Conservation (phyloP, 192 early-diverging fungal species). For the Phlyctochytrium planicorne region DNA sequence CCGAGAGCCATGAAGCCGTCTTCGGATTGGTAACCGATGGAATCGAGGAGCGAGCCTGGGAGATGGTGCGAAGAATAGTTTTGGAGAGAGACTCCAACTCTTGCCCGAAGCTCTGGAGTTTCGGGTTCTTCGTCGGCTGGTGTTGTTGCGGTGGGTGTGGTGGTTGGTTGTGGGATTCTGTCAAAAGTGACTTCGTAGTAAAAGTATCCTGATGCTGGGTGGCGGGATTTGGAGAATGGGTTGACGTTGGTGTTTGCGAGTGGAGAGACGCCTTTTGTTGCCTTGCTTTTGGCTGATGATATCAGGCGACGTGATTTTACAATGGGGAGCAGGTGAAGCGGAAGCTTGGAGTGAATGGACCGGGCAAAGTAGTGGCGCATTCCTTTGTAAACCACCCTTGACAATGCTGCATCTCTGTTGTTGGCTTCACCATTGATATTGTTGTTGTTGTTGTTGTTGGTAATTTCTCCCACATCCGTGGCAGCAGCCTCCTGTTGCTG, state of each 20-base stretch:
- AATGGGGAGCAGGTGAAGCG: neutral
- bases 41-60: conserved; percentile 2
- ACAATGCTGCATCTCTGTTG: too few relatives aligned
- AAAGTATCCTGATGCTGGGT: conserved; percentile 1
- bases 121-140: neutral
- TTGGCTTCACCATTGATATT: too few relatives aligned
- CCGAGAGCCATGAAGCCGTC: conserved; percentile 23
- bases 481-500: too few relatives aligned
- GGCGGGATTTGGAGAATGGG: too few relatives aligned
- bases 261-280: too few relatives aligned
- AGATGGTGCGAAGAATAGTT: neutral
- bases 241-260: too few relatives aligned
- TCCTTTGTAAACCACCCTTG: neutral
- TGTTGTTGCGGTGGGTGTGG: neutral
- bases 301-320: too few relatives aligned
- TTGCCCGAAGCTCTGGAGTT: neutral
- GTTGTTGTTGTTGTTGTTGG: too few relatives aligned
- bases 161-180: neutral
- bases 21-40: conserved; percentile 1
- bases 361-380: neutral
- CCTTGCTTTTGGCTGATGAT: too few relatives aligned
- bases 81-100: neutral
- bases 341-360: neutral
- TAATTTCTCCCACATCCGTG: too few relatives aligned
- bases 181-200: conserved; percentile 1